phyloP scores from a whole-genome alignment of 352 stramenopile genomes.

The Sclerospora graminicola region DNA sequence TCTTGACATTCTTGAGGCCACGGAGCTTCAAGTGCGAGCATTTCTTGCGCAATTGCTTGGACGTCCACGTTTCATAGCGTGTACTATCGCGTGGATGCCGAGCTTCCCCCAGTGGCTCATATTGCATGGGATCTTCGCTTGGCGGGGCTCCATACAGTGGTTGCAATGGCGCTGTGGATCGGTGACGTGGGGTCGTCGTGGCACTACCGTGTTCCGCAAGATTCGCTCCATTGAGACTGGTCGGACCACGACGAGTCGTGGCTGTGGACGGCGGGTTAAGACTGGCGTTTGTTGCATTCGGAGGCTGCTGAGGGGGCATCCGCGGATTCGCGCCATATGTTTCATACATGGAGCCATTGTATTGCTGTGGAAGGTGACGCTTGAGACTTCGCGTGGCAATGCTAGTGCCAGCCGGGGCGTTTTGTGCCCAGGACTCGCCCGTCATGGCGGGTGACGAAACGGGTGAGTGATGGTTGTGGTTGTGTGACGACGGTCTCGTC shows the following conservation, averaged over 20 bases:
- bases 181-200: not conserved
- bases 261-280: slow-evolving; percentile 5
- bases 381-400: slow-evolving; percentile 22
- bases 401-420: not conserved
- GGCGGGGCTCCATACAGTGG: slow-evolving; percentile 12
- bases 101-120: slow-evolving; percentile 31
- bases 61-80: slow-evolving; percentile 74
- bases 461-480: slow-evolving; percentile 14
- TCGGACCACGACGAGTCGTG: slow-evolving; percentile 6
- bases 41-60: slow-evolving; percentile 74
- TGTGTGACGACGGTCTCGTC: slow-evolving; percentile 11
- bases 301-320: slow-evolving; percentile 1
- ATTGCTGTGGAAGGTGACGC: slow-evolving; percentile 25
- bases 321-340: not conserved
- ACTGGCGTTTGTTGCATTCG: too few relatives aligned
- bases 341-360: slow-evolving; percentile 13
- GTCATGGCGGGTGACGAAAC: slow-evolving; percentile 24
- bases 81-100: slow-evolving; percentile 46
- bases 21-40: slow-evolving; percentile 73
- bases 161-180: not conserved
- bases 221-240: slow-evolving; percentile 4
- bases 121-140: slow-evolving; percentile 28
- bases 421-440: slow-evolving; percentile 12
- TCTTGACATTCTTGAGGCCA: slow-evolving; percentile 78
- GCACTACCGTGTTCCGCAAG: not conserved